A percentile compares a stretch with the other conserved stretches of the same genome.
Conservation (phyloP, 768 basidiomycete species). For the Tephrocybe sp. region DNA sequence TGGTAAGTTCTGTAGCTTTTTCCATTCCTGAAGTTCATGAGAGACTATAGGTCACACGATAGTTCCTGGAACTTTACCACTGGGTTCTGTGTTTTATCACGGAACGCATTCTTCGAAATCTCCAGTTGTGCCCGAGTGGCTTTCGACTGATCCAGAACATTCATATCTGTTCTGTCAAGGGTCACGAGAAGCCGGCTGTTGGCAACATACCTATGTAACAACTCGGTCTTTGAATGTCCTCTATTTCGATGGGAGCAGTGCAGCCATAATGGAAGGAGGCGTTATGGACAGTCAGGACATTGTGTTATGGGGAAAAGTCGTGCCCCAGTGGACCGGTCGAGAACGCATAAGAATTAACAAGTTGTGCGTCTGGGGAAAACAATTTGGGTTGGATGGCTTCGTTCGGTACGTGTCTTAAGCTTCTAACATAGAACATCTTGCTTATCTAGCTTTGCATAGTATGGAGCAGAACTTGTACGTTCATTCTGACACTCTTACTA, state of each 20-base stretch:
- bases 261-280: constrained; percentile 34
- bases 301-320: constrained; percentile 37
- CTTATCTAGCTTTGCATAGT: constrained; percentile 25
- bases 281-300: constrained; percentile 47
- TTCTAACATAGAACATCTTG: too few relatives aligned
- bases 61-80: constrained; percentile 5
- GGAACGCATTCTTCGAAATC: constrained; percentile 25
- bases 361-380: constrained; percentile 45
- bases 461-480: constrained; percentile 54
- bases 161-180: constrained; percentile 36
- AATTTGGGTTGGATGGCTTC: constrained; percentile 43
- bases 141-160: constrained; percentile 38
- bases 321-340: constrained; percentile 19
- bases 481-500: not conserved
- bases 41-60: constrained; percentile 14
- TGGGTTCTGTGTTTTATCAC: constrained; percentile 38
- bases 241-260: constrained; percentile 56
- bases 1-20: constrained; percentile 21
- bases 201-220: constrained; percentile 39
- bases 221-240: constrained; percentile 42
- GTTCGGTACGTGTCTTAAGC: constrained; percentile 42
- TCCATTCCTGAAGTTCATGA: too few relatives aligned
- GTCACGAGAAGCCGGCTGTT: constrained; percentile 25
- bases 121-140: constrained; percentile 35
- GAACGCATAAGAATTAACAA: constrained; percentile 38